A percentile compares a stretch with the other conserved stretches of the same genome.
These are phyloP conservation scores for Boletus sp. DNA, from an alignment of 768 basidiomycete genomes.

Conservation along the genomic window DNA sequence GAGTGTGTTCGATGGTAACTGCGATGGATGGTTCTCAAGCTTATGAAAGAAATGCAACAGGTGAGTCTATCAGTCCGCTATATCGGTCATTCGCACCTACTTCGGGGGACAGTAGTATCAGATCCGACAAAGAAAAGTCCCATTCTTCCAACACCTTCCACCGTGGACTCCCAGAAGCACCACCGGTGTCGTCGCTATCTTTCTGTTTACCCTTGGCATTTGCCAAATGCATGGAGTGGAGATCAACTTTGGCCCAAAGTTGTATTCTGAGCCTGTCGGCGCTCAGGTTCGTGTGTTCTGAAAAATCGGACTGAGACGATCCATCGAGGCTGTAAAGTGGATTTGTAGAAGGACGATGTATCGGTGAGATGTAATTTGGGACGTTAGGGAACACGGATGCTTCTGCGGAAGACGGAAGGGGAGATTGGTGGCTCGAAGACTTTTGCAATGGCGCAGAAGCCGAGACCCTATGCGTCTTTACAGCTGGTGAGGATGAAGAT, in stretches of 20 bases:
- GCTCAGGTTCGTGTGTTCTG: constrained; percentile 52
- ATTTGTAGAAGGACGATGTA: constrained; percentile 83
- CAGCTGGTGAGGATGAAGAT: constrained; percentile 14
- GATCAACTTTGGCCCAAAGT: constrained; percentile 53
- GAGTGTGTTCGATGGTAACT: constrained; percentile 72
- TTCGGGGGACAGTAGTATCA: constrained; percentile 59
- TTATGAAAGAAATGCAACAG: constrained; percentile 16
- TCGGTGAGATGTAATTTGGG: constrained; percentile 74
- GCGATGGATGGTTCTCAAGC: constrained; percentile 40
- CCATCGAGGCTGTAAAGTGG: constrained; percentile 69
- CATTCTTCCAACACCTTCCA: constrained; percentile 74
- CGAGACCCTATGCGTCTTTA: constrained; percentile 25
- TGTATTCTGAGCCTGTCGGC: constrained; percentile 52
- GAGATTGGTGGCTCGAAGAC: constrained; percentile 24
- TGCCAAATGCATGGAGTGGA: constrained; percentile 2
- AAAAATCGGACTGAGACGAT: constrained; percentile 49
- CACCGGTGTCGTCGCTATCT: constrained; percentile 22
- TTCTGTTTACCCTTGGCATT: constrained; percentile 49
- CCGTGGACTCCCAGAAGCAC: constrained; percentile 25
- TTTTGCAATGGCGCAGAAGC: constrained; percentile 26
- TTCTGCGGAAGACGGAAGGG: constrained; percentile 19
- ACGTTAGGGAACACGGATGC: constrained; percentile 18
- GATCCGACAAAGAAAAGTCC: constrained; percentile 56
- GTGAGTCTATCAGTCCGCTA: constrained; percentile 11
- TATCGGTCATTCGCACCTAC: constrained; percentile 41